Conservation (phyloP, 352 stramenopile species). For the Pythium aquatile region DNA sequence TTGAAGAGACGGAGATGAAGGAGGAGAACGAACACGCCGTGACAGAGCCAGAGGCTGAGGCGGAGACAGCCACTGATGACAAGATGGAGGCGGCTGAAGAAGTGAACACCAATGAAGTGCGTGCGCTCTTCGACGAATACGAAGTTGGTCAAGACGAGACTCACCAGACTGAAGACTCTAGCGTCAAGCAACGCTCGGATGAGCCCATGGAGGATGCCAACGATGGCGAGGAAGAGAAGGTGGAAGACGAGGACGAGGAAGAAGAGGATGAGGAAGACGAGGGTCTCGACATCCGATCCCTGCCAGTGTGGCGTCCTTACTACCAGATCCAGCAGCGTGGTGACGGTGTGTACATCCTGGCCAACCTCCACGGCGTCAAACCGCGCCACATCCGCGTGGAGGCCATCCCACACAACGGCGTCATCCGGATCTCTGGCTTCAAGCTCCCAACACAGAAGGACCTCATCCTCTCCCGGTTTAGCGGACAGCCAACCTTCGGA, state of each 20-base stretch:
- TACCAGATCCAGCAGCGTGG: constrained; percentile 52
- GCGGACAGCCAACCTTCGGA: constrained; percentile 51
- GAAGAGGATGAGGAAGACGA: constrained; percentile 19
- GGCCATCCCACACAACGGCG: constrained; percentile 37
- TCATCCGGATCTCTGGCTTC: constrained; percentile 47
- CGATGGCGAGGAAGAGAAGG: neutral
- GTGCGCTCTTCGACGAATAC: constrained; percentile 10
- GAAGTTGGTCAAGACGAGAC: neutral
- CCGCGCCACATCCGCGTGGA: constrained; percentile 40
- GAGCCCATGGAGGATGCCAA: neutral
- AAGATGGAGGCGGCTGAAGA: constrained; percentile 12
- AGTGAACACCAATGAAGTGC: neutral
- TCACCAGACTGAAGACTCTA: neutral
- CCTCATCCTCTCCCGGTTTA: constrained; percentile 50
- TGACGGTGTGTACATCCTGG: constrained; percentile 46
- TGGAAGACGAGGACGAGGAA: constrained; percentile 2
- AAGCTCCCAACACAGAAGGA: constrained; percentile 60
- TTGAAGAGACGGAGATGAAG: neutral
- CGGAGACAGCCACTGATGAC: neutral
- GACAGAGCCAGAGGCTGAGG: constrained; percentile 4
- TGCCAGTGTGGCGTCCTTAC: constrained; percentile 58
- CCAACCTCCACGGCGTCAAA: constrained; percentile 30
- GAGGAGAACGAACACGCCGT: constrained; percentile 26
- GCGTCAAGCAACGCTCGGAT: neutral
- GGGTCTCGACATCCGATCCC: constrained; percentile 29